These are phyloP conservation scores for Malassezia equina DNA, from an alignment of 1,284 basidiomycete genomes.

Conservation along the genomic window DNA sequence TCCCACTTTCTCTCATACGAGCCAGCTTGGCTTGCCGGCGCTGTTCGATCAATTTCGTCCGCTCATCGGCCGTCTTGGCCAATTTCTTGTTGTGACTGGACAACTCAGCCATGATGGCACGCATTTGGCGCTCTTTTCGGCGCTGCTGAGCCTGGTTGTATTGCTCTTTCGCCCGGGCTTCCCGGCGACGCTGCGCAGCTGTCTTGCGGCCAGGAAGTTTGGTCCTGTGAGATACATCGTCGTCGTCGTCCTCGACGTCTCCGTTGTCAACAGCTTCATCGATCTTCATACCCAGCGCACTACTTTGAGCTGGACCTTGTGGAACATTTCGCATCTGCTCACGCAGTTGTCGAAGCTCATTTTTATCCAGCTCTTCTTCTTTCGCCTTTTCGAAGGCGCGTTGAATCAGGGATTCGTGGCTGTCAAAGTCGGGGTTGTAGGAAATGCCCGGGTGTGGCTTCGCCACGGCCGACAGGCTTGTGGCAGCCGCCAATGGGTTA, in stretches of 20 bases:
- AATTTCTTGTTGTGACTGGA: conserved; percentile 17
- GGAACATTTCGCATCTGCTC: conserved; percentile 4
- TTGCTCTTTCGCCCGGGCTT: conserved; percentile 23
- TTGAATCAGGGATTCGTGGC: conserved; percentile 66
- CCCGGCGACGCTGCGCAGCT: conserved; percentile 20
- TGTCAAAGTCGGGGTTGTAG: conserved; percentile 77
- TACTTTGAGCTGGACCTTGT: conserved; percentile 14
- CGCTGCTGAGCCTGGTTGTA: conserved; percentile 16
- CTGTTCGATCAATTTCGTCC: conserved; percentile 17
- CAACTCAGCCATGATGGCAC: conserved; percentile 22
- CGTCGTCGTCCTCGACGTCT: conserved; percentile 13
- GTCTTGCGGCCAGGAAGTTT: conserved; percentile 31
- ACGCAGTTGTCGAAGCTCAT: conserved; percentile 29
- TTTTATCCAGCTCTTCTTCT: conserved; percentile 56
- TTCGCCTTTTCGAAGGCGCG: conserved; percentile 61
- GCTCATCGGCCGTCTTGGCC: not conserved
- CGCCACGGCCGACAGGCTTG: conserved; percentile 55
- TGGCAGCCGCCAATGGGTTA: not conserved
- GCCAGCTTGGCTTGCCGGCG: conserved; percentile 20
- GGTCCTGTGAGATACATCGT: not conserved
- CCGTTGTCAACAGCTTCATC: conserved; percentile 2
- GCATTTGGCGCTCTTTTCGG: conserved; percentile 23
- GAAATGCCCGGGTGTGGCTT: conserved; percentile 75
- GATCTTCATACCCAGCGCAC: conserved; percentile 20
- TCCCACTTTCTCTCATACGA: conserved; percentile 20